Evolutionary conservation across 2,329 filamentous ascomycete genomes (phyloP).

Genomic region (Aspergillaceae sp.): DNA sequence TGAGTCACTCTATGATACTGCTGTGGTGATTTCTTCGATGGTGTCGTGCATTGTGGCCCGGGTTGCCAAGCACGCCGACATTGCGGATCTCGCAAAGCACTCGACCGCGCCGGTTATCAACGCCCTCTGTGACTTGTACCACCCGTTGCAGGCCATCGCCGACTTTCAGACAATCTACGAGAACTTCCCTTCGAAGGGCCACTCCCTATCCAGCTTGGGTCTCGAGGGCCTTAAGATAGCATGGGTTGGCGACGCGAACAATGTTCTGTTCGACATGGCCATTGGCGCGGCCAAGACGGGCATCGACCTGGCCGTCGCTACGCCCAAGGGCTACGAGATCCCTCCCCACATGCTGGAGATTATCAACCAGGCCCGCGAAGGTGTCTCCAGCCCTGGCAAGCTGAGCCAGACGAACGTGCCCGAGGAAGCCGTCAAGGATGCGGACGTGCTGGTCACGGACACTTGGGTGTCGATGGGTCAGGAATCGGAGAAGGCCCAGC

Average conservation of each 20-base stretch:
- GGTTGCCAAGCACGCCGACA: constrained; percentile 67
- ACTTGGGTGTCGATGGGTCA: constrained; percentile 99
- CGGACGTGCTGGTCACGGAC: constrained; percentile 88
- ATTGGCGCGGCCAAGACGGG: constrained; percentile 82
- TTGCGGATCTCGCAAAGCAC: constrained; percentile 60
- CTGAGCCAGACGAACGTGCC: constrained; percentile 69
- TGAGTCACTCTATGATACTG: constrained; percentile 88
- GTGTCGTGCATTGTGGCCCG: constrained; percentile 74
- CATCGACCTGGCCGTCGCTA: constrained; percentile 76
- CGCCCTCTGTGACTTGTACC: constrained; percentile 79
- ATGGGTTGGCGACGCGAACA: constrained; percentile 95
- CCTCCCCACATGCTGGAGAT: constrained; percentile 63
- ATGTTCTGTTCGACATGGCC: constrained; percentile 88
- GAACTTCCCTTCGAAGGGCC: constrained; percentile 50
- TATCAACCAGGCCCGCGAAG: constrained; percentile 56
- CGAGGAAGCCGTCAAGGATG: constrained; percentile 74
- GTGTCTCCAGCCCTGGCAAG: constrained; percentile 53
- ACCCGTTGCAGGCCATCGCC: constrained; percentile 88
- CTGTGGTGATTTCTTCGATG: constrained; percentile 90
- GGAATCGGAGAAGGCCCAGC: constrained; percentile 70
- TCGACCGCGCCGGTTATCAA: constrained; percentile 78
- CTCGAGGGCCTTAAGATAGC: constrained; percentile 81
- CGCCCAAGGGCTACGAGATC: constrained; percentile 76
- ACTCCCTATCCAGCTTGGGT: constrained; percentile 47
- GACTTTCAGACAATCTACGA: constrained; percentile 90